Conservation (phyloP, 148 eudicot species). For the Fagopyrum tataricum region DNA sequence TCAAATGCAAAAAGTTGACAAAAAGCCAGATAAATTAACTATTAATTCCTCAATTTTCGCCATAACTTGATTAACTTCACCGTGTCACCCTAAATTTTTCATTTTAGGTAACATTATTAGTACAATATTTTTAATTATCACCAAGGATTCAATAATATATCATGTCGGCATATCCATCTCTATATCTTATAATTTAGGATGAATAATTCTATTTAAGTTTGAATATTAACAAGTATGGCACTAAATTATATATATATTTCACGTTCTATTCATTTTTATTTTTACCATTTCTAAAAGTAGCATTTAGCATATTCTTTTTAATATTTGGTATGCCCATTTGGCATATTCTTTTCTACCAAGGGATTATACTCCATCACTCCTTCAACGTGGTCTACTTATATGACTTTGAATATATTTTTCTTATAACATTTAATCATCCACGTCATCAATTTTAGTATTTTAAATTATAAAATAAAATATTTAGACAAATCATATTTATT, state of each 20-base stretch:
- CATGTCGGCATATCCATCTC: neutral
- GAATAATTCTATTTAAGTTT: too few relatives aligned
- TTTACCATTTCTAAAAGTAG: too few relatives aligned
- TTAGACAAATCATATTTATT: neutral
- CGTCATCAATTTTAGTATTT: neutral
- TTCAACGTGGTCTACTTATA: neutral
- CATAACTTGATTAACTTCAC: too few relatives aligned
- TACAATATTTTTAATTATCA: neutral
- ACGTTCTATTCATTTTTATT: too few relatives aligned
- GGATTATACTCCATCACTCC: neutral
- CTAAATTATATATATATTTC: too few relatives aligned
- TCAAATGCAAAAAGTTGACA: neutral
- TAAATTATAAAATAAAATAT: neutral
- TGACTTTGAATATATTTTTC: neutral
- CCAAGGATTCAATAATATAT: neutral
- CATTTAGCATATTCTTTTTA: neutral
- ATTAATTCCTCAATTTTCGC: neutral
- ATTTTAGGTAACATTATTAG: neutral
- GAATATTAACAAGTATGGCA: too few relatives aligned
- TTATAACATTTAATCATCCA: neutral
- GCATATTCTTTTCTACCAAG: conserved; percentile 1
- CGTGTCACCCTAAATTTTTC: neutral
- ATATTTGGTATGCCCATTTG: neutral
- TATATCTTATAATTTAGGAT: too few relatives aligned
- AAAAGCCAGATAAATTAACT: neutral